phyloP scores from a whole-genome alignment of 1,284 basidiomycete genomes.

The Apiotrichum porosum region DNA sequence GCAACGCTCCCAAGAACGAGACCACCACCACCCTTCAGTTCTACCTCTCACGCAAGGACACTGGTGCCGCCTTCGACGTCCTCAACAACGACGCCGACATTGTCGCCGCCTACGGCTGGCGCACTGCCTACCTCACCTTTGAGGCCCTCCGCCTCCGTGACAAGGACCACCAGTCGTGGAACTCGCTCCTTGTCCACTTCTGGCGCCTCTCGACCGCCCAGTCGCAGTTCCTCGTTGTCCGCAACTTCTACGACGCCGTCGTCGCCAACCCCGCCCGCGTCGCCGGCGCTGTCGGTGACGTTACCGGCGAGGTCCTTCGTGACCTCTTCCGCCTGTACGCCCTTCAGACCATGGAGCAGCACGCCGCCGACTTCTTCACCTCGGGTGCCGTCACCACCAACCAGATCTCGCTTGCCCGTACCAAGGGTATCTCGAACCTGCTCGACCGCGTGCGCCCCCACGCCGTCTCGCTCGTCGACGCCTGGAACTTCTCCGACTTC shows the following conservation, averaged over 20 bases:
- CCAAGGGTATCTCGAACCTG: conserved; percentile 1
- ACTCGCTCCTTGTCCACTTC: conserved; percentile 13
- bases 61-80: conserved; percentile 53
- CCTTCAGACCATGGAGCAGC: conserved; percentile 48
- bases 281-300: not conserved
- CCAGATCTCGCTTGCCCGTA: conserved; percentile 3
- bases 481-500: conserved; percentile 54
- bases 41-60: conserved; percentile 47
- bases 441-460: conserved; percentile 1
- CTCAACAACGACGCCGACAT: conserved; percentile 52
- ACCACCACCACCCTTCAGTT: conserved; percentile 39
- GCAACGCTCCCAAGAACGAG: conserved; percentile 54
- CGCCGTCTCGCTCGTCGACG: conserved; percentile 51
- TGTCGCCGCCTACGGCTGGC: conserved; percentile 53
- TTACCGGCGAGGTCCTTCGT: conserved; percentile 2
- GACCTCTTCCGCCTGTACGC: conserved; percentile 50
- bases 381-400: conserved; percentile 48
- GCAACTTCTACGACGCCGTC: conserved; percentile 1
- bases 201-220: conserved; percentile 15
- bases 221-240: conserved; percentile 10
- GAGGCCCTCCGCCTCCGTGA: conserved; percentile 43
- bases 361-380: conserved; percentile 52
- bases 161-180: conserved; percentile 31
- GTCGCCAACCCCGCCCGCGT: not conserved
- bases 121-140: conserved; percentile 34